Conservation (phyloP, 805 yeast species). For the Candida boleticola region DNA sequence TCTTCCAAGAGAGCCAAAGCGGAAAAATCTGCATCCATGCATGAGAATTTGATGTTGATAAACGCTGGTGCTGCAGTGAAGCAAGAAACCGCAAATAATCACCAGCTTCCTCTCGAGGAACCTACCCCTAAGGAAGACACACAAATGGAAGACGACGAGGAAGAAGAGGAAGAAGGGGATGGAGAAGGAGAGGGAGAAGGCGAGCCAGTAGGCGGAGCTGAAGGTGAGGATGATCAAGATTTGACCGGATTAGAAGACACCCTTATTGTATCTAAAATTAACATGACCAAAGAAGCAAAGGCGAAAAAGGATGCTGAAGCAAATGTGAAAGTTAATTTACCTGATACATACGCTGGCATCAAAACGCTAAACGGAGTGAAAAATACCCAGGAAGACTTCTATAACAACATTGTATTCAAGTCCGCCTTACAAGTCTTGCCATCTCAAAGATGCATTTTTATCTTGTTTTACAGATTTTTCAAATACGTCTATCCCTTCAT, state of each 20-base stretch:
- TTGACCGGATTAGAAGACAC: conserved; percentile 26
- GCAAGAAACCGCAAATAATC: conserved; percentile 1
- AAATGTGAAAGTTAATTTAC: conserved; percentile 4
- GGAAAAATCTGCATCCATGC: conserved; percentile 4
- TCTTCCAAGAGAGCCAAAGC: conserved; percentile 2
- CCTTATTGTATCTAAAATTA: conserved; percentile 26
- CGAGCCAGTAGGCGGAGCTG: conserved; percentile 2
- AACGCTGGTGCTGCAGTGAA: conserved; percentile 9
- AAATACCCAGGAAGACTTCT: conserved; percentile 23
- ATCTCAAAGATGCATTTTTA: conserved; percentile 18
- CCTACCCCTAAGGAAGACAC: conserved; percentile 3
- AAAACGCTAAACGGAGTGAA: conserved; percentile 19
- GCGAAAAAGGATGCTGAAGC: conserved; percentile 6
- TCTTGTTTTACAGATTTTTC: conserved; percentile 32
- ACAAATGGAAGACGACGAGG: conserved; percentile 7
- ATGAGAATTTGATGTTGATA: not conserved
- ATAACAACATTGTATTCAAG: conserved; percentile 21
- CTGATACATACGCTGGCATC: conserved; percentile 18
- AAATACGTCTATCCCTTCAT: conserved; percentile 40
- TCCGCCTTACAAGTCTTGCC: conserved; percentile 32
- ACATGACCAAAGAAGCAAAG: conserved; percentile 9
- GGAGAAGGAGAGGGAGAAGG: conserved; percentile 7
- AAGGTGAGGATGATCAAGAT: conserved; percentile 9
- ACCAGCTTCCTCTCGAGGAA: conserved; percentile 2
- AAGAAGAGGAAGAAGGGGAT: conserved; percentile 5